Evolutionary conservation across 345 rosid species (phyloP).

Genomic region (Carallia pectinifolia): DNA sequence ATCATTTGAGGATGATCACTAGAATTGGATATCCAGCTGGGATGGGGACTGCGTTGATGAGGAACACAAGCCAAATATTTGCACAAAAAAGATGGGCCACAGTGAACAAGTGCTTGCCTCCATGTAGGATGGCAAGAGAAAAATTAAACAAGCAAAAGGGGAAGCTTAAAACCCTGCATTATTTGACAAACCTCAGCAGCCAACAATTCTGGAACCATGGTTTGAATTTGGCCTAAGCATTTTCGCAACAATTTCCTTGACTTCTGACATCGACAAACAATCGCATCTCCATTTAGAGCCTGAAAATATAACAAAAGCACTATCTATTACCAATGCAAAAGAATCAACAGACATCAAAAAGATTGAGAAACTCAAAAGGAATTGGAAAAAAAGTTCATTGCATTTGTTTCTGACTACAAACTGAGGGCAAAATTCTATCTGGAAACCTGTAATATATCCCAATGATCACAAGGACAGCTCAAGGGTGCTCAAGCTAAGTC

Average conservation of each 20-base stretch:
- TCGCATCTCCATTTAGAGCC: constrained; percentile 61
- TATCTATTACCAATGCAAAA: not conserved
- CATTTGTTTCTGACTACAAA: not conserved
- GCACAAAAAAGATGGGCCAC: too few relatives aligned
- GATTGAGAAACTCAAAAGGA: not conserved
- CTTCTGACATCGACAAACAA: constrained; percentile 48
- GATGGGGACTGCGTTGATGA: too few relatives aligned
- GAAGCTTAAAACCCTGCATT: not conserved
- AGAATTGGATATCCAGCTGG: too few relatives aligned
- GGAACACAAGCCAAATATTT: too few relatives aligned
- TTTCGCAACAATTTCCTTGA: constrained; percentile 49
- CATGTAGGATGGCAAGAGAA: not conserved
- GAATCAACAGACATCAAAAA: not conserved
- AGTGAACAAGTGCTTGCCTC: too few relatives aligned
- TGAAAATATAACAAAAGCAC: constrained; percentile 37
- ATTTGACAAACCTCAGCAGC: constrained; percentile 61
- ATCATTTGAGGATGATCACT: too few relatives aligned
- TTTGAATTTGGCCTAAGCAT: constrained; percentile 50
- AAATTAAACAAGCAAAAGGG: not conserved
- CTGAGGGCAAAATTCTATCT: not conserved
- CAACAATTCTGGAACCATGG: constrained; percentile 65
- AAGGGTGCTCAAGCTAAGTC: too few relatives aligned
- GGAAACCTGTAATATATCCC: too few relatives aligned
- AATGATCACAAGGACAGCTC: too few relatives aligned
- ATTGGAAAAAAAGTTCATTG: not conserved